Conservation (phyloP, 805 yeast species). For the Yarrowia sp. region DNA sequence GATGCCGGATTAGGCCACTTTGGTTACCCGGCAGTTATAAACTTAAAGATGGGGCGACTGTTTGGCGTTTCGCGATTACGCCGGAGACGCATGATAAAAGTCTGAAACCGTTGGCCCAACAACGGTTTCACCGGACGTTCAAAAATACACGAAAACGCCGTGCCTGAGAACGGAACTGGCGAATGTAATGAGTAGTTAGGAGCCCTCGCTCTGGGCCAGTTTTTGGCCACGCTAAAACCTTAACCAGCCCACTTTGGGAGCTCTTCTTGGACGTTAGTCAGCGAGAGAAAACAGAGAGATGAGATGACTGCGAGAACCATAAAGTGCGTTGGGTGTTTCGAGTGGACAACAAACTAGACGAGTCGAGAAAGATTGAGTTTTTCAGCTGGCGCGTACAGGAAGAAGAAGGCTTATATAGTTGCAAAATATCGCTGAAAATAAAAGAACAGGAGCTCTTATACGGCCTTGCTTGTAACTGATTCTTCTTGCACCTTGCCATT, state of each 20-base stretch:
- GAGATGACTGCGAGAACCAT: no score
- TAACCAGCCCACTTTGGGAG: slow-evolving; percentile 2
- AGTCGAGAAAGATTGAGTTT: neutral
- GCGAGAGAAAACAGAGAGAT: neutral
- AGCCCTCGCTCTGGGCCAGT: neutral
- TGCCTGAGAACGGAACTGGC: no score
- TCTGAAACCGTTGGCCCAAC: neutral
- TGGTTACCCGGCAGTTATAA: neutral
- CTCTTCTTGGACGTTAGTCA: neutral
- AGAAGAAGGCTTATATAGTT: no score
- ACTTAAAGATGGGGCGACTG: slow-evolving; percentile 18
- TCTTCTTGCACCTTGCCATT: no score
- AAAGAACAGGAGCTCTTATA: no score
- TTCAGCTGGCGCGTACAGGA: neutral
- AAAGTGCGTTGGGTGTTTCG: neutral
- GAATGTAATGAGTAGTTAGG: neutral
- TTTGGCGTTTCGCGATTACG: slow-evolving; percentile 17
- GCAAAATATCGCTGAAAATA: no score
- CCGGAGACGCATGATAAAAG: neutral
- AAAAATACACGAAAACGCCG: neutral
- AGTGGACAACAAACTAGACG: neutral
- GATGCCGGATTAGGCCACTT: neutral
- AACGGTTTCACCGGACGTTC: neutral
- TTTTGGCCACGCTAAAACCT: neutral
- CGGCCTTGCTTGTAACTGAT: no score